Evolutionary conservation across 768 basidiomycete genomes (phyloP).

Genomic region (Cystofilobasidium ferigula): DNA sequence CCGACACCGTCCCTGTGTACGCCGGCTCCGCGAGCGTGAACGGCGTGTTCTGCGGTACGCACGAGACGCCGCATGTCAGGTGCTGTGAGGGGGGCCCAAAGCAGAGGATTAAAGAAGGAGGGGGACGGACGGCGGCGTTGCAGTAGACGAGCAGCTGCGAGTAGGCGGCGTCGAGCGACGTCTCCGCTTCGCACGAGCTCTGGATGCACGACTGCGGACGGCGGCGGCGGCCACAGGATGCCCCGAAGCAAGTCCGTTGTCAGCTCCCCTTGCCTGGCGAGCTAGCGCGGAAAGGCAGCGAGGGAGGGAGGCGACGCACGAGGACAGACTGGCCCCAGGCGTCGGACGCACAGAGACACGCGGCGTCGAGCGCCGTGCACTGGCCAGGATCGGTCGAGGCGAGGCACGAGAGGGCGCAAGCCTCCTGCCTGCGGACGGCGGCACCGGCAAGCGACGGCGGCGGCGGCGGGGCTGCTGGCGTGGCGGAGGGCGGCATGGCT

Average conservation of each 20-base stretch:
- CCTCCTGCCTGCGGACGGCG: not conserved
- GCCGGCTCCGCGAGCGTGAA: slow-evolving; percentile 7
- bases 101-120: not conserved
- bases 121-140: not conserved
- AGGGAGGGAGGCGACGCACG: not conserved
- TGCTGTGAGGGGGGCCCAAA: not conserved
- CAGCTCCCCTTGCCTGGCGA: too few species aligned
- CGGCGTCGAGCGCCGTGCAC: slow-evolving; percentile 13
- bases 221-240: too few species aligned
- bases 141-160: slow-evolving; percentile 19
- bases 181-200: not conserved
- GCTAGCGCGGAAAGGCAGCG: too few species aligned
- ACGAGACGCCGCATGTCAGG: not conserved
- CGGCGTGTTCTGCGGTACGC: not conserved
- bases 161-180: slow-evolving; percentile 10
- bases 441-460: not conserved
- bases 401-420: slow-evolving; percentile 7
- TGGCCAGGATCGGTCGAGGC: not conserved
- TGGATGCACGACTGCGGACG: slow-evolving; percentile 10
- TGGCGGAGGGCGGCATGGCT: not conserved
- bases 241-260: too few species aligned
- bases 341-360: not conserved
- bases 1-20: slow-evolving; percentile 1
- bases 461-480: not conserved
- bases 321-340: slow-evolving; percentile 8